Evolutionary conservation across 2,329 filamentous ascomycete genomes (phyloP).

Genomic region (Penicillium concentricum): DNA sequence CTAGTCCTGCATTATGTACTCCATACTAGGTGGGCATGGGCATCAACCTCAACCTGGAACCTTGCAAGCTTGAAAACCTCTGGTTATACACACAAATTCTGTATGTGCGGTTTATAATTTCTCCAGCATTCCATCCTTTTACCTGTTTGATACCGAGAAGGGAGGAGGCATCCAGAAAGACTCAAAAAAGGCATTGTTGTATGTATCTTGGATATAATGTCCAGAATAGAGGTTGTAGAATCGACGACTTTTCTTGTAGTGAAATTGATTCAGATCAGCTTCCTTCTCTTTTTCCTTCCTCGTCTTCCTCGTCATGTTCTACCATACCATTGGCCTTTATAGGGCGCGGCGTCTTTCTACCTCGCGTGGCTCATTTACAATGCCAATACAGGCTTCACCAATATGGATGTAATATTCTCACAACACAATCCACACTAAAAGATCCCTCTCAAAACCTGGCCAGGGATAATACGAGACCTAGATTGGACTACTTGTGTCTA

Average conservation of each 20-base stretch:
- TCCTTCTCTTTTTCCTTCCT: background rate
- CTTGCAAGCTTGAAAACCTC: background rate
- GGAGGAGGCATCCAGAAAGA: too few species aligned
- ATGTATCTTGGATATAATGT: too few species aligned
- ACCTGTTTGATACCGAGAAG: too few species aligned
- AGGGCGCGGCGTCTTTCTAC: too few species aligned
- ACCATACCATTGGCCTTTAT: too few species aligned
- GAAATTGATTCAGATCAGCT: background rate
- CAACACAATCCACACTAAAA: slow-evolving; percentile 28
- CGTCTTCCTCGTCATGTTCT: background rate
- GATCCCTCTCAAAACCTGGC: slow-evolving; percentile 24
- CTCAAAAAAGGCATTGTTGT: too few species aligned
- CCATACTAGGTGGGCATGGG: too few species aligned
- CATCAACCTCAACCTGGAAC: background rate
- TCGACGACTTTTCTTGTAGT: background rate
- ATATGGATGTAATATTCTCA: slow-evolving; percentile 25
- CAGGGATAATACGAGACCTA: slow-evolving; percentile 45
- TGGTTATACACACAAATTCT: background rate
- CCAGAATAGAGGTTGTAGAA: too few species aligned
- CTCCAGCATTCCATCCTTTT: too few species aligned
- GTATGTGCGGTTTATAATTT: background rate
- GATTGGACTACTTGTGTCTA: background rate
- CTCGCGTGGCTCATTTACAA: background rate
- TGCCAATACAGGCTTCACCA: background rate
- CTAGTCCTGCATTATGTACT: background rate